Evolutionary conservation across 139 green algal species (phyloP), one percentile per base, ranked within the genome.

Genomic region (Chlamydomonas sphaeroides): DNA sequence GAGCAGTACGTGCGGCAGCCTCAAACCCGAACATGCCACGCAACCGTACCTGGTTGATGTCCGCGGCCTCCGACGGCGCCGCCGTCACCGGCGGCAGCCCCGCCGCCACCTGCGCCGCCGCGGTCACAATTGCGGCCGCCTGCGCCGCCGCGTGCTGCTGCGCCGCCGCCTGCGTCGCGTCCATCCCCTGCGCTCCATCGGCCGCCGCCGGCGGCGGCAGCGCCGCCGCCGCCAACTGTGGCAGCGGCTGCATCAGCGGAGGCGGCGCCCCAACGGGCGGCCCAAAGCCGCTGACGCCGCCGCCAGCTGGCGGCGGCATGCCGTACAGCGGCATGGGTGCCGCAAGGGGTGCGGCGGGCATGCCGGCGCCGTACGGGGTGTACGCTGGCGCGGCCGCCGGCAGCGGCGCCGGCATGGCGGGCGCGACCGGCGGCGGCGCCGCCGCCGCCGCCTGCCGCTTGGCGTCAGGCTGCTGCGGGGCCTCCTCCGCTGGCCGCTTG

Each of bases 71-170:
- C 7, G 74, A 62, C 32, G 74, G 74, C 74, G 74, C 59, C n/a
- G 74, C 74, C 23, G 41, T 70, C 28, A 80, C 74, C 25, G 59
- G 59, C 38, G 74, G 74, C 41, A 71, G 41, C 39, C 59, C 74
- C 74, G 74, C 74, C n/a, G 74, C 74, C 30, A 80, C 63, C 74
- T 80, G 74, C n/a, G 59, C 74, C 59, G 74, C 74, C 15, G 74
- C 74, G 17, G 59, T 80, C 1, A 80, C 41, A 18, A 80, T 69
- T 15, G 74, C 74, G 15, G 74, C 59, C 74, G 74, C 74, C 57
- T 80, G 74, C 59, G 48, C 41, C 74, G 74, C 74, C 39, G 74
- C 74, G 42, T 70, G 59, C 49, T 80, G 74, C 74, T 61, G 59
- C 59, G 56, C 1, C n/a, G 57, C 57, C 74, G 33, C 17, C 57